Base-by-base conservation (phyloP, 139 green algal species). In the Closterium sp. region DNA sequence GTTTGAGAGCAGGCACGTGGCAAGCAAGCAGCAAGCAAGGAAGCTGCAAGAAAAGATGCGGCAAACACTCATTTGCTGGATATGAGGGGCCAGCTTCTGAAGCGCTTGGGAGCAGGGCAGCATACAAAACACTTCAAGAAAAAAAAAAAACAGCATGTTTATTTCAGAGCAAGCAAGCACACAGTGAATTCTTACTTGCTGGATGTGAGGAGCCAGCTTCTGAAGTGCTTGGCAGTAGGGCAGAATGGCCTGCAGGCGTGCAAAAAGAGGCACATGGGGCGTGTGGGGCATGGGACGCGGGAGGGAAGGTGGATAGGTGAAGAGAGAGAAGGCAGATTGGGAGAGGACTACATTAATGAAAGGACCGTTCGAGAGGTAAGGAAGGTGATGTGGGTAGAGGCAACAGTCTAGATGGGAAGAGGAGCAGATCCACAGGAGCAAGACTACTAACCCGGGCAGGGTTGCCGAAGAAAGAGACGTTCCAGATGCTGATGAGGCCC, bases 401-500 rank as follows among this genome's bases (percentile, higher is more conserved):
- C 29, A 88, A 7, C 28, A 30, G 29, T 4, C 28, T 11, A 7
- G 85, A 7, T 7, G 29, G 85, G 5, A 88, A 91, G 88, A 91
- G 88, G 29, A 9, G 13, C 0, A 88, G 85, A 27, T 6, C 5
- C 62, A 24, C 13, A 13, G 38, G 7, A 50, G 38, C 7, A 11
- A 50, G 38, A 9, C 1, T 50, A 30, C 91, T 90, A 32, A 94
- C 91, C 89, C 91, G 27, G 22, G 91, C 88, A 86, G 91, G 91
- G 88, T 29, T 90, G 27, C 96, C 96, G 90, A 99, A 94, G 97
- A 99, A 99, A 31, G 96, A 98, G 87, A 97, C 95, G 96, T 99
- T 99, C 98, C 98, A 99, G 7, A 99, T 89, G 91, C 95, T 97
- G 42, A 97, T 89, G 88, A 99, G 96, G n/a, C 98, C 98, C 93